Percentiles rank a stretch among this genome's conserved stretches.
phyloP scores from a whole-genome alignment of 768 basidiomycete genomes.

The Boletus subparvulus region DNA sequence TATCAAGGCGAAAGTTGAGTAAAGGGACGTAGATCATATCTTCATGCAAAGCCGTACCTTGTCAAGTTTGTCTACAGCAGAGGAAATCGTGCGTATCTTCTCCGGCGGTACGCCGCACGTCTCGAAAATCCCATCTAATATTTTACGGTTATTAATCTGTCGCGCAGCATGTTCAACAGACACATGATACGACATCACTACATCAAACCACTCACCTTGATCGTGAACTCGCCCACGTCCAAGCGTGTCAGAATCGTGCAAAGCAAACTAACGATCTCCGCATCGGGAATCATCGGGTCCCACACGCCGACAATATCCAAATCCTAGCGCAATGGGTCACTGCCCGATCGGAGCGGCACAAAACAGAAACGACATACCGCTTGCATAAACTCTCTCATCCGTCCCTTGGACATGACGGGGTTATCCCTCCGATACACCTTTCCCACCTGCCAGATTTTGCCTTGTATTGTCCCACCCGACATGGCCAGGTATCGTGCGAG shows the following conservation, averaged over 20 bases:
- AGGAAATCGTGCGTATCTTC: conserved; percentile 82
- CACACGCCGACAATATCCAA: conserved; percentile 91
- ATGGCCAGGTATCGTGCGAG: conserved; percentile 95
- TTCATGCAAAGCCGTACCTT: conserved; percentile 53
- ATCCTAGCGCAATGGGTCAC: conserved; percentile 52
- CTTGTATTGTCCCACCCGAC: conserved; percentile 76
- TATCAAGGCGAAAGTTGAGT: conserved; percentile 25
- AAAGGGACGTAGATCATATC: neutral
- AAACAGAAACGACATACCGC: conserved; percentile 53
- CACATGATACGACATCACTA: neutral
- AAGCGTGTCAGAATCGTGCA: conserved; percentile 80
- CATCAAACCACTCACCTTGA: conserved; percentile 64
- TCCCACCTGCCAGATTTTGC: conserved; percentile 97
- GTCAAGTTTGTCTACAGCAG: conserved; percentile 98
- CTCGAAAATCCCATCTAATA: conserved; percentile 93
- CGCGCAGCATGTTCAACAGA: neutral
- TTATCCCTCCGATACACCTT: conserved; percentile 97
- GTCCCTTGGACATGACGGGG: conserved; percentile 95
- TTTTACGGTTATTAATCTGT: conserved; percentile 93
- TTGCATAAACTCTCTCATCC: conserved; percentile 98
- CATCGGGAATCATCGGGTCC: conserved; percentile 98
- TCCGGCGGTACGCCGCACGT: conserved; percentile 87
- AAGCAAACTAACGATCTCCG: conserved; percentile 80
- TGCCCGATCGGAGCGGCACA: neutral
- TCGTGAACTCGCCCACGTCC: conserved; percentile 90